These are phyloP conservation scores for Kazachstania africana DNA, from an alignment of 805 yeast genomes.

Conservation along the genomic window DNA sequence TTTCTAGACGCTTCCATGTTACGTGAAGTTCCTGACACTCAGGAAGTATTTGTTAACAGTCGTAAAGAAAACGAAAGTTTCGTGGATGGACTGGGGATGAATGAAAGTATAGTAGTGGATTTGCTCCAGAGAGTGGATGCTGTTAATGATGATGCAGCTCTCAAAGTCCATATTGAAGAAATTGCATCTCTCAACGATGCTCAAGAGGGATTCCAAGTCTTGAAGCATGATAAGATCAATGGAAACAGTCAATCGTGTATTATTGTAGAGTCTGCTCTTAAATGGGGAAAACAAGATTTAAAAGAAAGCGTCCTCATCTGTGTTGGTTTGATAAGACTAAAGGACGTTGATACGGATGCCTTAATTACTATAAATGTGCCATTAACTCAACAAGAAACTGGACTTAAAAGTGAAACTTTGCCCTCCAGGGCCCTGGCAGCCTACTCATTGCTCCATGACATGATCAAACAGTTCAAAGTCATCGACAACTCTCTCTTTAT, in stretches of 20 bases:
- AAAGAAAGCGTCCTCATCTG: slow-evolving; percentile 36
- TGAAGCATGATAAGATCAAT: slow-evolving; percentile 11
- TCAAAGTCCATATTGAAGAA: slow-evolving; percentile 45
- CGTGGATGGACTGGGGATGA: slow-evolving; percentile 28
- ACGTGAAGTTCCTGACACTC: slow-evolving; percentile 85
- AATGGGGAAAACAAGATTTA: slow-evolving; percentile 37
- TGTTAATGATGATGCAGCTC: slow-evolving; percentile 30
- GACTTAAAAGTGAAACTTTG: slow-evolving; percentile 5
- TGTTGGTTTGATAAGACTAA: slow-evolving; percentile 45
- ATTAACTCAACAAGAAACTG: slow-evolving; percentile 10
- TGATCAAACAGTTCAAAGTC: slow-evolving; percentile 15
- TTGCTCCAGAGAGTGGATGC: slow-evolving; percentile 41
- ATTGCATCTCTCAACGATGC: slow-evolving; percentile 35
- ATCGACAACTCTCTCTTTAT: slow-evolving; percentile 21
- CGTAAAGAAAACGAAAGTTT: slow-evolving; percentile 21
- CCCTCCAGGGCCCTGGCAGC: slow-evolving; percentile 10
- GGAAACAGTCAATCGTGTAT: slow-evolving; percentile 19
- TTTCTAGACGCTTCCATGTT: slow-evolving; percentile 67
- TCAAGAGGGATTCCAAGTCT: slow-evolving; percentile 18
- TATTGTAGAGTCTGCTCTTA: slow-evolving; percentile 34
- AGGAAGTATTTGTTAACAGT: slow-evolving; percentile 68
- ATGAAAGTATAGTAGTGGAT: slow-evolving; percentile 55
- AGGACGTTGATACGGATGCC: slow-evolving; percentile 45
- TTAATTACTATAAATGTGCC: slow-evolving; percentile 52
- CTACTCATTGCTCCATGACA: slow-evolving; percentile 10